These are phyloP conservation scores for Colletotrichum horii DNA, from an alignment of 2,329 filamentous ascomycete species.

Conservation along the genomic window DNA sequence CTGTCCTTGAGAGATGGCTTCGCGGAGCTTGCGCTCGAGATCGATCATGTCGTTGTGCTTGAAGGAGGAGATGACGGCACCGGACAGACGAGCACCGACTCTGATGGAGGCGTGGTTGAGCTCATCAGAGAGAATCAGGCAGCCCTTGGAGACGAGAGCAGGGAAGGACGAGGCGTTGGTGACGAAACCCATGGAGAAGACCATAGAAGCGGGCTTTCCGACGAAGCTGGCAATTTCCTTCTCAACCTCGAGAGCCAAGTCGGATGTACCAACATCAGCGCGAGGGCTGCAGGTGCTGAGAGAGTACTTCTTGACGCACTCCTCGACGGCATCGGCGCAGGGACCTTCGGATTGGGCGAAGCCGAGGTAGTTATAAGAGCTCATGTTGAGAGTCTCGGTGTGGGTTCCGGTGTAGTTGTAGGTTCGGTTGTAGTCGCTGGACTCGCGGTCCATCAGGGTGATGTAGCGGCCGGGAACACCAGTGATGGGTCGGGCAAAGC, in stretches of 20 bases:
- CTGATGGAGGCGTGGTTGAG: constrained; percentile 98
- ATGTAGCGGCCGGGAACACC: constrained; percentile 95
- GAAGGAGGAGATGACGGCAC: constrained; percentile 94
- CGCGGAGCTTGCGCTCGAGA: constrained; percentile 84
- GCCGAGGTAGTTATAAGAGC: constrained; percentile 98
- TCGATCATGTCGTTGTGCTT: constrained; percentile 96
- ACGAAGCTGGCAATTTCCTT: constrained; percentile 88
- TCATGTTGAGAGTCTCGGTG: constrained; percentile 97
- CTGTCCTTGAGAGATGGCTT: constrained; percentile 94
- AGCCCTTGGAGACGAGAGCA: constrained; percentile 89
- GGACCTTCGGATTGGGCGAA: constrained; percentile 98
- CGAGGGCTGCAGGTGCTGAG: constrained; percentile 83
- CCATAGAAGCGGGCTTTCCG: constrained; percentile 91
- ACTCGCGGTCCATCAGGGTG: constrained; percentile 88
- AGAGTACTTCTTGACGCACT: constrained; percentile 83
- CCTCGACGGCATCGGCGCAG: constrained; percentile 92
- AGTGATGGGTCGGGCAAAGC: constrained; percentile 89
- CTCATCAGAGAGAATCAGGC: constrained; percentile 94
- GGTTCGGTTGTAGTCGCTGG: constrained; percentile 87
- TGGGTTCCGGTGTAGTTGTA: constrained; percentile 89
- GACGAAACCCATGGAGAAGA: constrained; percentile 99
- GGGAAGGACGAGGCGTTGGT: constrained; percentile 95
- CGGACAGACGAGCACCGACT: constrained; percentile 90
- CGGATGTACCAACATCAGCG: constrained; percentile 83
- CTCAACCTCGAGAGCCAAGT: constrained; percentile 89